Base-by-base conservation (phyloP, 768 basidiomycete genomes). In the Mycena indigotica region DNA sequence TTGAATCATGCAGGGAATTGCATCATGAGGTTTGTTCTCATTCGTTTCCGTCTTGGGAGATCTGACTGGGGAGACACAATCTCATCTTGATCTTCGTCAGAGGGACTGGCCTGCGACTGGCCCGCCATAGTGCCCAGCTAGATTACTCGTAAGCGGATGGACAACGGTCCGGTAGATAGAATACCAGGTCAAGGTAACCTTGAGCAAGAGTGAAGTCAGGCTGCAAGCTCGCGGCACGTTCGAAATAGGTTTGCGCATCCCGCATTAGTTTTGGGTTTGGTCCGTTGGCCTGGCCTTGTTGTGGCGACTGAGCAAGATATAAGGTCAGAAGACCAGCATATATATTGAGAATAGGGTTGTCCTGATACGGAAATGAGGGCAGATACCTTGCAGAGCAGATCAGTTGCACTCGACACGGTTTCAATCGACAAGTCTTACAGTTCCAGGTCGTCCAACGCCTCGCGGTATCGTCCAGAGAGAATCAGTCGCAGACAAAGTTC, bases 331-430 rank as follows among this genome's bases (percentile, higher is more conserved):
- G 72, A 1, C 91, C 94, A 2, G 94, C 93, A 60, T 95, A 95
- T 16, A 85, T 77, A 65, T 96, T 91, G 26, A 96, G 76, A 5
- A 85, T 73, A 1, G 88, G 81, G 61, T 92, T 91, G 63, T 93
- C 89, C 67, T 87, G 87, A 74, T 87, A 96, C 2, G 95, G 95
- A 68, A 90, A 88, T 2, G 91, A 89, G 1, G 93, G 91, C 4
- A 96, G 80, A 69, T 91, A 95, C 24, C 93, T 93, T 61, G 6
- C 53, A 57, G 50, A 45, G 21, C n/a, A 38, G 41, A 45, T 50
- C 45, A 13, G 17, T 12, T 16, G 21, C 3, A 56, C 23, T 19
- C 53, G 12, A 4, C n/a, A n/a, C n/a, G 2, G 32, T 24, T 57
- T n/a, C n/a, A n/a, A n/a, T n/a, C 5, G 46, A 8, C 23, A 4